Evolutionary conservation across 2,329 filamentous ascomycete species (phyloP), one percentile per base, ranked within the genome.

Genomic region (Dactylonectria estremocensis): DNA sequence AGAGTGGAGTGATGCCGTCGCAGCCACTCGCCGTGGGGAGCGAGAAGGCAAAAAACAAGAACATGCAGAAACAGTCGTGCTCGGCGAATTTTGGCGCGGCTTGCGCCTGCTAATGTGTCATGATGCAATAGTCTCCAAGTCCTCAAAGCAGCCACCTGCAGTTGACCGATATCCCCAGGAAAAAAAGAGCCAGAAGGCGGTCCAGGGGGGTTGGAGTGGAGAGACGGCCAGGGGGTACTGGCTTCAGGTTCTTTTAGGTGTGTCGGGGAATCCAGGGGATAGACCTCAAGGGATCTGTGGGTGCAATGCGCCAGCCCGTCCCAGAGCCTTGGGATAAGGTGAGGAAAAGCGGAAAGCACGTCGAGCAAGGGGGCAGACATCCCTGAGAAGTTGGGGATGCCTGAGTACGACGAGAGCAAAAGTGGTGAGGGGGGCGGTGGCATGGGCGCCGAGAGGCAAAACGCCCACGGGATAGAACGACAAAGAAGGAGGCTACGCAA

Each of bases 321-420:
- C 62, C 28, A 66, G 69, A 66, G 60, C 59, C 13, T 61, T 66
- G 70, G 64, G 56, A 61, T 58, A 61, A 61, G 66, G 66, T 65
- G 66, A 62, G 56, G 60, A 57, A 67, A 61, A 50, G 33, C 53
- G 61, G 64, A 64, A 58, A 18, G 43, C 50, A 59, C 43, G 13
- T n/a, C 14, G 53, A 60, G 52, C 59, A 63, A 63, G 58, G 59
- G 58, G 20, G 48, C 6, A 57, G 24, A 24, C 40, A 48, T 31
- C 48, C 56, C 14, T 31, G 59, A 57, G 68, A 65, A 54, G 66
- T 54, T n/a, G 63, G 50, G 45, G 59, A 56, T 35, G 50, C 5
- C 10, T 37, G 50, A 53, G 35, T 22, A 53, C 50, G 50, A 53
- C 50, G 8, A 28, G 7, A 28, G n/a, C n/a, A 33, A 16, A 66